A percentile compares a stretch with the other conserved stretches of the same genome.
phyloP scores from a whole-genome alignment of 2,329 filamentous ascomycete species.

The Aspergillus aculeatinus region DNA sequence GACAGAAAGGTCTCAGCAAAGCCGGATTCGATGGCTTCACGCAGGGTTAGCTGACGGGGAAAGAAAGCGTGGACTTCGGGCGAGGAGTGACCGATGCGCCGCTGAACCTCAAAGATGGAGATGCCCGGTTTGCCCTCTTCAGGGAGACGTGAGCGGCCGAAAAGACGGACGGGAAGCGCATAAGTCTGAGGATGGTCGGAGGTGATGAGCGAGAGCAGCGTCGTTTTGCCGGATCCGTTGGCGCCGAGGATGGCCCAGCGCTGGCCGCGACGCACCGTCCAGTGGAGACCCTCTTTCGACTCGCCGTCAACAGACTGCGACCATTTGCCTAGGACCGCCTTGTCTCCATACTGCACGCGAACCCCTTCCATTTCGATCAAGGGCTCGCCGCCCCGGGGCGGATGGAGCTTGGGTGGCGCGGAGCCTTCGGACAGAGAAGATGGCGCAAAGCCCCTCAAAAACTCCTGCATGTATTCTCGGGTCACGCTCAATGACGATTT shows the following conservation, averaged over 20 bases:
- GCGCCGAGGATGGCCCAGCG: slow-evolving; percentile 91
- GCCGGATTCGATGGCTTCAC: slow-evolving; percentile 76
- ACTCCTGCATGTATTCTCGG: background rate
- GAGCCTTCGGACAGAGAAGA: slow-evolving; percentile 1
- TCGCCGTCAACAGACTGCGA: slow-evolving; percentile 55
- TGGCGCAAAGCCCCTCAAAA: background rate
- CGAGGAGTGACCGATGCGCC: slow-evolving; percentile 85
- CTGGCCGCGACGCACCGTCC: slow-evolving; percentile 79
- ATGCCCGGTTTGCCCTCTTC: slow-evolving; percentile 70
- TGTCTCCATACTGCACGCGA: slow-evolving; percentile 74
- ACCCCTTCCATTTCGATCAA: slow-evolving; percentile 87
- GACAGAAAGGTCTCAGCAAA: slow-evolving; percentile 86
- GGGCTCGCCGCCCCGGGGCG: slow-evolving; percentile 58
- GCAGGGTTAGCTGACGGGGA: slow-evolving; percentile 71
- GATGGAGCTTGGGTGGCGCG: background rate
- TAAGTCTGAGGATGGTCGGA: slow-evolving; percentile 97
- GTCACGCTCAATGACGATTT: background rate
- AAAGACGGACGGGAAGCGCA: slow-evolving; percentile 80
- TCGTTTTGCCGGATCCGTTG: slow-evolving; percentile 94
- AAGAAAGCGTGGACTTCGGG: slow-evolving; percentile 95
- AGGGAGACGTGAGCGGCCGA: slow-evolving; percentile 77
- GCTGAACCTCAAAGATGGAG: slow-evolving; percentile 89
- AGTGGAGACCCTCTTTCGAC: slow-evolving; percentile 66
- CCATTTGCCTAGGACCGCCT: slow-evolving; percentile 80
- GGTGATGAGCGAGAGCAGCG: slow-evolving; percentile 84